Base-by-base conservation (phyloP, 164 flowering plant species). In the Liriodendron chinense region DNA sequence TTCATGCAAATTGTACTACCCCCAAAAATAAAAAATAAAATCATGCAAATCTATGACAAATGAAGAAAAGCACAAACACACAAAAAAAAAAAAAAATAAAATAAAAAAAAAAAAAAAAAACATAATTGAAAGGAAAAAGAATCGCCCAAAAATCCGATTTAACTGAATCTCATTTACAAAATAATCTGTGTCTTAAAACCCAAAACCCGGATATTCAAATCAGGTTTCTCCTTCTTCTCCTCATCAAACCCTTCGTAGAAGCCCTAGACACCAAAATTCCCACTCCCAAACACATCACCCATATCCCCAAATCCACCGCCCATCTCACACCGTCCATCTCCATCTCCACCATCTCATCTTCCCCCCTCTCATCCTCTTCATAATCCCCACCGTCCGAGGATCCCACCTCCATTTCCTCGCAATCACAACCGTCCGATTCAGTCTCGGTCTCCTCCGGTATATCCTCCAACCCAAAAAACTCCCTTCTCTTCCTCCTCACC, bases 241-340 rank as follows among this genome's bases (percentile, higher is more conserved):
- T 80, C 50, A 84, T 73, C 61, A 87, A 70, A 9, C 77, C 78
- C 73, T 77, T 90, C 24, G 87, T 72, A 64, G 94, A 89, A 47
- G 91, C 93, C 65, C 76, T 87, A 9, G 94, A 86, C 18, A 89
- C 91, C 84, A 92, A 81, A 69, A 70, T 84, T 14, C 94, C 98
- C 1, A 90, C 87, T 1, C 96, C 95, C 71, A 94, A 75, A 75
- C 92, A 89, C 83, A 87, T 77, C 6, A 86, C 94, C 96, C 91
- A 92, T 26, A 92, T 81, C 64, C 95, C 96, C 67, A 90, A 84
- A 77, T 94, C 97, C 7, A 92, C 85, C 20, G 91, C 93, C 97
- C 94, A 89, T 50, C 84, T 77, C 43, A 89, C 88, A 12, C 89
- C 90, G 23, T 88, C 90, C 82, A 80, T 76, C 62, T 77, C 86